Conservation (phyloP, 176 grass and related monocot species). For the Aegilops speltoides region DNA sequence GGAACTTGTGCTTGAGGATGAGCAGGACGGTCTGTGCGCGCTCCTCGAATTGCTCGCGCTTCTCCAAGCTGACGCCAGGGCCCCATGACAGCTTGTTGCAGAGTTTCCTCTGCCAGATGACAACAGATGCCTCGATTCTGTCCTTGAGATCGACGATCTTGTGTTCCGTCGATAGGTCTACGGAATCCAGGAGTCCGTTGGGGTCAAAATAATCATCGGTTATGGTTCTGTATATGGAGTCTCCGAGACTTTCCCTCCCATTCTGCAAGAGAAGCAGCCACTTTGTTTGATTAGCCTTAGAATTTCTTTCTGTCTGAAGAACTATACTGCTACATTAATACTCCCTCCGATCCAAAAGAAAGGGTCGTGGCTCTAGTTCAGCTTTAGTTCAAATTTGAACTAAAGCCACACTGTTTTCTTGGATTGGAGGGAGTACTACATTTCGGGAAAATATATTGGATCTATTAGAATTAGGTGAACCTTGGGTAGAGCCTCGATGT, state of each 20-base stretch:
- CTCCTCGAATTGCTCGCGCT: slow-evolving; percentile 76
- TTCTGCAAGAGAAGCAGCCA: slow-evolving; percentile 46
- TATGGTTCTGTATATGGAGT: slow-evolving; percentile 65
- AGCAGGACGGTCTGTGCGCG: slow-evolving; percentile 59
- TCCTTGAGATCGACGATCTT: slow-evolving; percentile 81
- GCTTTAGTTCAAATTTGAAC: no score
- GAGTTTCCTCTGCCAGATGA: slow-evolving; percentile 83
- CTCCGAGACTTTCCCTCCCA: slow-evolving; percentile 65
- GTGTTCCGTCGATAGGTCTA: slow-evolving; percentile 68
- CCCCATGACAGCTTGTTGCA: slow-evolving; percentile 54
- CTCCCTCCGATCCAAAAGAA: no score
- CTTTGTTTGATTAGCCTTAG: neutral
- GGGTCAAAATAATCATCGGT: slow-evolving; percentile 63
- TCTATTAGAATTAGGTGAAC: slow-evolving; percentile 12
- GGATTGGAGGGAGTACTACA: neutral
- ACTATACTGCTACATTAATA: neutral
- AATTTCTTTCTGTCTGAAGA: neutral
- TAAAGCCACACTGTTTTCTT: no score
- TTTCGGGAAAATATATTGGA: neutral
- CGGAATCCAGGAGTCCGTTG: slow-evolving; percentile 53
- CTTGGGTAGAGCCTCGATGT: slow-evolving; percentile 73
- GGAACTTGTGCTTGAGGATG: slow-evolving; percentile 73
- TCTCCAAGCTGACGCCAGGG: slow-evolving; percentile 56
- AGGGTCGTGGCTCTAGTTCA: no score
- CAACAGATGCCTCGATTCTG: slow-evolving; percentile 74